A percentile compares a stretch with the other conserved stretches of the same genome.
Evolutionary conservation across 306 rosid genomes (phyloP).

Genomic region (Hippophae rhamnoides): DNA sequence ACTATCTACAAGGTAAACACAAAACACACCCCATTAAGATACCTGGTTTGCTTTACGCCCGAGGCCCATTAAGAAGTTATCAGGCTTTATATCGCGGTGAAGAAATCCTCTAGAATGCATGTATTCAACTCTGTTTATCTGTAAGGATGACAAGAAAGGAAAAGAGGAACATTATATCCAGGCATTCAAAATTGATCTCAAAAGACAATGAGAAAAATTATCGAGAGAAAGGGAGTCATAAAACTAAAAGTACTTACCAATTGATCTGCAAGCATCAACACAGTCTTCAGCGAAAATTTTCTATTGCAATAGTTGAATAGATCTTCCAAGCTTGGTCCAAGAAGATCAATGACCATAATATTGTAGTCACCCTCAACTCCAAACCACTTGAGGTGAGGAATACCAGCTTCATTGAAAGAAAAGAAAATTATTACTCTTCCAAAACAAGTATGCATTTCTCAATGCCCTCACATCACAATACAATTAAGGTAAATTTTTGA

Average conservation of each 20-base stretch:
- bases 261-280: conserved; percentile 98
- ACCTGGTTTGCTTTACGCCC: conserved; percentile 86
- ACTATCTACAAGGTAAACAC: no score
- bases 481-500: no score
- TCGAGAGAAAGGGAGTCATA: conserved; percentile 3
- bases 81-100: conserved; percentile 86
- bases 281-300: conserved; percentile 80
- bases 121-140: conserved; percentile 82
- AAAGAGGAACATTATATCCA: not conserved
- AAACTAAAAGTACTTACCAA: conserved; percentile 43
- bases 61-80: conserved; percentile 75
- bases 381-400: conserved; percentile 99
- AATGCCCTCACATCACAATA: not conserved
- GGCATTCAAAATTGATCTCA: conserved; percentile 8
- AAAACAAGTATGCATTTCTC: not conserved
- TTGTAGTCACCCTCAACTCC: conserved; percentile 96
- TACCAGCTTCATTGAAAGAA: conserved; percentile 61
- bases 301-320: conserved; percentile 92
- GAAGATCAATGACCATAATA: conserved; percentile 96
- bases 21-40: not conserved
- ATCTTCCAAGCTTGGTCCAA: conserved; percentile 99
- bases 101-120: conserved; percentile 75
- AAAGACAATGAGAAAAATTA: no score
- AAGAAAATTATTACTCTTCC: conserved; percentile 14
- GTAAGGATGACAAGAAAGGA: conserved; percentile 5